Evolutionary conservation across 306 rosid genomes (phyloP), one percentile per base, ranked within the genome.

Genomic region (Medicago ruthenica): DNA sequence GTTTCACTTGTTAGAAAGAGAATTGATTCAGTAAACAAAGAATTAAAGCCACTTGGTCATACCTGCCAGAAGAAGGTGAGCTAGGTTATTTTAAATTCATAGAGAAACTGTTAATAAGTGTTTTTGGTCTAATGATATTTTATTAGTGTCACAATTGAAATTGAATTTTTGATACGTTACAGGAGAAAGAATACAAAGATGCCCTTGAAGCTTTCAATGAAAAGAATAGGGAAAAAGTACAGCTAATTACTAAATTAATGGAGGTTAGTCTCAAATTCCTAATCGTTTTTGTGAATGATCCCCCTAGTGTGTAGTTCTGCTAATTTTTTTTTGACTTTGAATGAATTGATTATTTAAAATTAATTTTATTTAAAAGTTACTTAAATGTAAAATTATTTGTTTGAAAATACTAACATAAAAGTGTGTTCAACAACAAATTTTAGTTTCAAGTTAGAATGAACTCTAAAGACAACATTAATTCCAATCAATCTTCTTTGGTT

Each of bases 161-260:
- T 62, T 73, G 62, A n/a, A 12, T 74, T 73, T 80, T 39, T 18
- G 17, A 65, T 67, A 6, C 60, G 65, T 80, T 37, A 37, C 89
- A 95, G 99, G 99, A 95, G 76, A 92, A 66, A 80, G 99, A 95
- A 81, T 95, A 95, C 96, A 95, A 89, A 81, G 98, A 92, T 11
- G 99, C 97, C 36, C 97, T 95, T 34, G 99, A 95, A 47, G 96
- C 99, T 81, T 95, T 92, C 70, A 95, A 95, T 67, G 99, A 95
- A 0, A 95, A 92, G 92, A 95, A 92, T 90, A 89, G 87, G 84
- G 99, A 95, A 80, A 95, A 95, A 88, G 97, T 91, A 71, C 97
- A 93, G 88, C 79, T 87, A 76, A 84, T 84, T 58, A 79, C 86
- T 55, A 76, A 71, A 77, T 70, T 87, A 79, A 87, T 87, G 90